These are phyloP conservation scores for Akanthomyces lecanii DNA, from an alignment of 2,329 filamentous ascomycete species.

Conservation along the genomic window DNA sequence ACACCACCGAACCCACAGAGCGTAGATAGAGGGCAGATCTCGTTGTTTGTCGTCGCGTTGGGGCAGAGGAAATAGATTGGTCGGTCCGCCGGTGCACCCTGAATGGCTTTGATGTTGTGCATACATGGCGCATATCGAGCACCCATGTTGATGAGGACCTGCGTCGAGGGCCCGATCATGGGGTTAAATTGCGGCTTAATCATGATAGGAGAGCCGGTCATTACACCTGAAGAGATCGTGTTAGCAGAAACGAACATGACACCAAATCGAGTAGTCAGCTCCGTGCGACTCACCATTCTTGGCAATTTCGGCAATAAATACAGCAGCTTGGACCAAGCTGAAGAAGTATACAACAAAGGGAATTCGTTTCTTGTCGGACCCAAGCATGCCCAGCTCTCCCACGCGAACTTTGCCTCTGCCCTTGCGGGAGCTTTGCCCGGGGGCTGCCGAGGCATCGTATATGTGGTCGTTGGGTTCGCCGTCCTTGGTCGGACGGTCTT, in stretches of 20 bases:
- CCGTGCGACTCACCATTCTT: constrained; percentile 62
- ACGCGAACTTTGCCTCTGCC: constrained; percentile 48
- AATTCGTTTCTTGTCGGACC: constrained; percentile 51
- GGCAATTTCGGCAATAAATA: constrained; percentile 86
- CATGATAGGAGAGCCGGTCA: constrained; percentile 74
- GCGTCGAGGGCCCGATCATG: constrained; percentile 92
- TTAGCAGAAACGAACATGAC: background rate
- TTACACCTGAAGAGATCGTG: constrained; percentile 47
- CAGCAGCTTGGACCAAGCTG: constrained; percentile 69
- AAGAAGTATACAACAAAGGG: constrained; percentile 83
- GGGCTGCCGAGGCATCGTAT: constrained; percentile 47
- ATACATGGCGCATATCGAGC: constrained; percentile 91
- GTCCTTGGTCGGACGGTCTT: constrained; percentile 43
- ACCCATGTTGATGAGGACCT: constrained; percentile 94
- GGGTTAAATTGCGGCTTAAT: constrained; percentile 86
- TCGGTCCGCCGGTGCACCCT: constrained; percentile 39
- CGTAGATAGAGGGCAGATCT: constrained; percentile 67
- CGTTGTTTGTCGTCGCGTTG: constrained; percentile 61
- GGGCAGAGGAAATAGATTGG: constrained; percentile 72
- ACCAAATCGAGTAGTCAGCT: background rate
- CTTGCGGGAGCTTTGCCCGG: constrained; percentile 26
- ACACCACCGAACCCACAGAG: constrained; percentile 79
- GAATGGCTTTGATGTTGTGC: constrained; percentile 71
- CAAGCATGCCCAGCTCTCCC: constrained; percentile 57
- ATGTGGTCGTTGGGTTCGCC: constrained; percentile 52